A percentile compares a stretch with the other conserved stretches of the same genome.
Conservation (phyloP, 1,284 basidiomycete genomes). For the Filobasidium uniguttulatum region DNA sequence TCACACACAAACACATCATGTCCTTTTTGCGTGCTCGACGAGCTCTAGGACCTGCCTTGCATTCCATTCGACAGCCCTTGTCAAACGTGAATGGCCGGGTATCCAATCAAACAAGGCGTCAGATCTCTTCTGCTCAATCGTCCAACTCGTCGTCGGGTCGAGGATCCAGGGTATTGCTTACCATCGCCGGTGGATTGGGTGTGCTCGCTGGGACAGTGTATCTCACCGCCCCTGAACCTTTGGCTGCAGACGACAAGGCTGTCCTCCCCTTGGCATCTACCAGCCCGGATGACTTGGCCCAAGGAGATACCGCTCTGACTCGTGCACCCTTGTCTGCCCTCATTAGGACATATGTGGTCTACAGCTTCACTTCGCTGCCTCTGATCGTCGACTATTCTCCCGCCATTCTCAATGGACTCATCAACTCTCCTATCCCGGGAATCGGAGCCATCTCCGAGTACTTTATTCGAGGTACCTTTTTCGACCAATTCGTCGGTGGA, state of each 20-base stretch:
- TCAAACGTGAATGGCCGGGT: no score
- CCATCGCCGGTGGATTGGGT: background rate
- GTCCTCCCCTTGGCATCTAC: background rate
- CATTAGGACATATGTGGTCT: slow-evolving; percentile 62
- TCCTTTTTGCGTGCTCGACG: no score
- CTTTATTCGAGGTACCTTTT: slow-evolving; percentile 69
- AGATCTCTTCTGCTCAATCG: no score
- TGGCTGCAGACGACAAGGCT: background rate
- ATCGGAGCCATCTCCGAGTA: slow-evolving; percentile 53
- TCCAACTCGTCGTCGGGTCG: no score
- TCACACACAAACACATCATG: no score
- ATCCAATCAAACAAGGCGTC: no score
- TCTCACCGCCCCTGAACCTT: background rate
- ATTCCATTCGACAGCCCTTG: no score
- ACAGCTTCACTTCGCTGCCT: slow-evolving; percentile 63
- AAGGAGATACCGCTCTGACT: slow-evolving; percentile 6
- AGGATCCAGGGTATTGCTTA: background rate
- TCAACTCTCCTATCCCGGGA: slow-evolving; percentile 47
- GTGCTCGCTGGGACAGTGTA: background rate
- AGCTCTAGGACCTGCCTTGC: no score
- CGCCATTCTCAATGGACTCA: slow-evolving; percentile 48
- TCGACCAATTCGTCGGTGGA: slow-evolving; percentile 70
- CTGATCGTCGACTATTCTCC: slow-evolving; percentile 65
- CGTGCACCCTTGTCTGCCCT: slow-evolving; percentile 33
- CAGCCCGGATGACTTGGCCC: background rate